Evolutionary conservation across 768 basidiomycete species (phyloP), one percentile per base, ranked within the genome.

Genomic region (Agrocybe pediades): DNA sequence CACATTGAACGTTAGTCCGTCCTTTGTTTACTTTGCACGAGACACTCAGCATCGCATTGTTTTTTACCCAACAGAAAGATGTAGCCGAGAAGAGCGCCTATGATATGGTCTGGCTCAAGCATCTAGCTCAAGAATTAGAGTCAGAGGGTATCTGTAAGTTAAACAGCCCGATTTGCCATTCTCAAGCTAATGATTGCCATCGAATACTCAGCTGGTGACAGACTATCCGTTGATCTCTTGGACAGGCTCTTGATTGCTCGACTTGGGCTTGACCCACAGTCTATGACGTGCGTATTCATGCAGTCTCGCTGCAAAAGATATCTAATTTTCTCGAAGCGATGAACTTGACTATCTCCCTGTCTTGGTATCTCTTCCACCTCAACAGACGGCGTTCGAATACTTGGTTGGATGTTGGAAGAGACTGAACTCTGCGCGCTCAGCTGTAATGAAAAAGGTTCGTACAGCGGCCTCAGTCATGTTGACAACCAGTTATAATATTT

Each of bases 381-480:
- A 85, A 50, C 85, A 93, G 68, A 94, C 95, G 0, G 79, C 84
- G 0, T 93, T 96, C 54, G 92, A 97, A 64, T 98, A 93, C 66
- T 78, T 99, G 20, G 80, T 92, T 8, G 88, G 88, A 17, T 88
- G 90, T 63, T 99, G 96, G 96, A 94, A 92, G 70, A 82, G 95
- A n/a, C 60, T 90, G 39, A 88, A 90, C 57, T 57, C 71, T 6
- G 78, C 78, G 13, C 76, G 78, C 54, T 69, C 77, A 33, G 72
- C 77, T 16, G 65, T 91, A 19, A 55, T 82, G 41, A 91, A 87
- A 65, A 89, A 84, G 82, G 90, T 86, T 26, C 21, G 41, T 42
- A 43, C 1, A 21, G 16, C 7, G 25, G 11, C 6, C 6, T 20
- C 5, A 16, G 7, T 21, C 29, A 15, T 27, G n/a, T 19, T 9